phyloP scores from a whole-genome alignment of 345 rosid genomes.

The Ailanthus altissimus region DNA sequence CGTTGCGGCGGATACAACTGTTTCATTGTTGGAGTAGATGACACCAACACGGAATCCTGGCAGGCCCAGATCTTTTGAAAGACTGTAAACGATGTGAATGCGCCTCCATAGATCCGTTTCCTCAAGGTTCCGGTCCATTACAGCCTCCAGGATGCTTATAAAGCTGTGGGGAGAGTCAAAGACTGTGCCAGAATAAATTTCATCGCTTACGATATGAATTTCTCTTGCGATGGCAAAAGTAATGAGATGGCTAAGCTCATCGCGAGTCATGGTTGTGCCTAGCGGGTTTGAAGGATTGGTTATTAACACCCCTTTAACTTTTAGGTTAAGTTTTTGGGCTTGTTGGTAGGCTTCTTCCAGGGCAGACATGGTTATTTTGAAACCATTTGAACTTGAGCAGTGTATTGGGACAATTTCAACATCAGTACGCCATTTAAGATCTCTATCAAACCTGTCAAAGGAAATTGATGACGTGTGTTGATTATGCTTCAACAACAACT shows the following conservation, averaged over 20 bases:
- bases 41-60: conserved; percentile 89
- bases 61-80: conserved; percentile 86
- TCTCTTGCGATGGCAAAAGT: conserved; percentile 45
- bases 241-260: conserved; percentile 57
- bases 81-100: conserved; percentile 75
- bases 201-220: conserved; percentile 77
- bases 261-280: conserved; percentile 65
- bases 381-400: conserved; percentile 56
- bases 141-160: conserved; percentile 56
- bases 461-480: background rate
- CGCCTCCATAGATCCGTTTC: conserved; percentile 36
- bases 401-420: conserved; percentile 65
- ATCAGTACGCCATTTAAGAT: conserved; percentile 77
- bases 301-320: conserved; percentile 67
- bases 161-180: conserved; percentile 53
- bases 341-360: conserved; percentile 64
- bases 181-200: conserved; percentile 76
- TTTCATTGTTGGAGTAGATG: conserved; percentile 68
- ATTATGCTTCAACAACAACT: background rate
- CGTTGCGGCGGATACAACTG: conserved; percentile 65
- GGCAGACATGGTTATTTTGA: conserved; percentile 52
- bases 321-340: conserved; percentile 51
- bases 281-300: conserved; percentile 94
- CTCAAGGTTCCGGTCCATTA: conserved; percentile 34
- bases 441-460: conserved; percentile 66